A percentile compares a stretch with the other conserved stretches of the same genome.
phyloP scores from a whole-genome alignment of 2,329 filamentous ascomycete genomes.

The Fusarium palustre region DNA sequence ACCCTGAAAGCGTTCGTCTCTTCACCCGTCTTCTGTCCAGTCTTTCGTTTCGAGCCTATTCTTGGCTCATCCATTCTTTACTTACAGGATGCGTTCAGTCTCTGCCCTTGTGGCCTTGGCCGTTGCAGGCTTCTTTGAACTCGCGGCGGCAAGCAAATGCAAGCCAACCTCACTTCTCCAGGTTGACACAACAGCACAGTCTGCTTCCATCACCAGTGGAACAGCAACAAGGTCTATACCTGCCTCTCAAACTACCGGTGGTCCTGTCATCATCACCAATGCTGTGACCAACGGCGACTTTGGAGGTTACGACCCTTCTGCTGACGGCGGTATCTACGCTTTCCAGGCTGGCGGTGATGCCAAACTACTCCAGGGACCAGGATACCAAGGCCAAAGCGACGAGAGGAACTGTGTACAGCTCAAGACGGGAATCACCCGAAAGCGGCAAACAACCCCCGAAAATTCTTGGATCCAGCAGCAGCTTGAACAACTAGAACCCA shows the following conservation, averaged over 20 bases:
- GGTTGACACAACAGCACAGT: not conserved
- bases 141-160: conserved; percentile 22
- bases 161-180: conserved; percentile 12
- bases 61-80: conserved; percentile 20
- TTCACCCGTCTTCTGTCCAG: not conserved
- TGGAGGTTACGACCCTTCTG: conserved; percentile 35
- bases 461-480: conserved; percentile 36
- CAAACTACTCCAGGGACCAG: conserved; percentile 33
- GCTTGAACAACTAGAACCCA: conserved; percentile 29
- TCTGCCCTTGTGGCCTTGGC: conserved; percentile 25
- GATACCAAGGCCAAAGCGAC: conserved; percentile 26
- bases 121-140: conserved; percentile 1
- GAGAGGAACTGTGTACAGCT: conserved; percentile 39
- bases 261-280: conserved; percentile 23
- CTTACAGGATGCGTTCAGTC: conserved; percentile 32
- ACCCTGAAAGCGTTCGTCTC: not conserved
- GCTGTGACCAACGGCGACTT: conserved; percentile 38
- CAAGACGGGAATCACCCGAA: not conserved
- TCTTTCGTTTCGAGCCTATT: conserved; percentile 3
- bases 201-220: not conserved
- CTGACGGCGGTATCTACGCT: conserved; percentile 36
- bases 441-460: conserved; percentile 13
- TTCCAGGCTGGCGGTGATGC: conserved; percentile 27
- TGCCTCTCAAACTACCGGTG: conserved; percentile 17
- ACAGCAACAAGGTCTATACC: conserved; percentile 5